Evolutionary conservation across 2,329 filamentous ascomycete species (phyloP).

Genomic region (Calycina marina): DNA sequence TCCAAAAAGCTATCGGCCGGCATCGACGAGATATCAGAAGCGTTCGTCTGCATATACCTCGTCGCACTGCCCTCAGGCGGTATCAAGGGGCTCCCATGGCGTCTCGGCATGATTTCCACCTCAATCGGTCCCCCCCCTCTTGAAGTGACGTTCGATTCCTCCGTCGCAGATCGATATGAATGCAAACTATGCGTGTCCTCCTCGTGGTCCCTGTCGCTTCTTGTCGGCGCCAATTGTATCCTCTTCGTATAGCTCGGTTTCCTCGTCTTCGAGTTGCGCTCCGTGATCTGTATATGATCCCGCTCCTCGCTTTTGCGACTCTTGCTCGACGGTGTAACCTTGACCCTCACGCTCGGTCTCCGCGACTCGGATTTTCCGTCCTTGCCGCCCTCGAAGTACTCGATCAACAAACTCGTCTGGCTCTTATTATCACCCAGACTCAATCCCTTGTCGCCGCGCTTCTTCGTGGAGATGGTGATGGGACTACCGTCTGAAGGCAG

Average conservation of each 20-base stretch:
- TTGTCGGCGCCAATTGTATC: slow-evolving; percentile 43
- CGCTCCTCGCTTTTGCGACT: slow-evolving; percentile 29
- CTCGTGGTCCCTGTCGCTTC: slow-evolving; percentile 28
- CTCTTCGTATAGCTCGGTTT: slow-evolving; percentile 56
- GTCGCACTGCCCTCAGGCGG: slow-evolving; percentile 41
- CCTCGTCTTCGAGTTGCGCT: slow-evolving; percentile 57
- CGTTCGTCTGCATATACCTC: slow-evolving; percentile 47
- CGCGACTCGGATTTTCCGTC: slow-evolving; percentile 35
- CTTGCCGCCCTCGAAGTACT: slow-evolving; percentile 60
- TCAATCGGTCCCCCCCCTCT: slow-evolving; percentile 60
- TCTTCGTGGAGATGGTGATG: slow-evolving; percentile 77
- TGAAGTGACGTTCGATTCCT: slow-evolving; percentile 61
- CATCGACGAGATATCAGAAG: slow-evolving; percentile 80
- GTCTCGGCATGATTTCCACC: slow-evolving; percentile 61
- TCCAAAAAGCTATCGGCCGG: slow-evolving; percentile 58
- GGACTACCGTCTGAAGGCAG: slow-evolving; percentile 79
- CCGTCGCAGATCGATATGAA: slow-evolving; percentile 65
- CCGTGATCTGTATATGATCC: slow-evolving; percentile 78
- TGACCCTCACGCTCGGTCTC: slow-evolving; percentile 55
- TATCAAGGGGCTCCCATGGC: slow-evolving; percentile 53
- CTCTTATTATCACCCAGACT: slow-evolving; percentile 40
- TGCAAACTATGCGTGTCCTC: slow-evolving; percentile 53
- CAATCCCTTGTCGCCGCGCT: slow-evolving; percentile 34
- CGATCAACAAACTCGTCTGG: slow-evolving; percentile 60
- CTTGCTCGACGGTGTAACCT: slow-evolving; percentile 52